Base-by-base conservation (phyloP, 1,284 basidiomycete genomes). In the Ustilago loliicola region DNA sequence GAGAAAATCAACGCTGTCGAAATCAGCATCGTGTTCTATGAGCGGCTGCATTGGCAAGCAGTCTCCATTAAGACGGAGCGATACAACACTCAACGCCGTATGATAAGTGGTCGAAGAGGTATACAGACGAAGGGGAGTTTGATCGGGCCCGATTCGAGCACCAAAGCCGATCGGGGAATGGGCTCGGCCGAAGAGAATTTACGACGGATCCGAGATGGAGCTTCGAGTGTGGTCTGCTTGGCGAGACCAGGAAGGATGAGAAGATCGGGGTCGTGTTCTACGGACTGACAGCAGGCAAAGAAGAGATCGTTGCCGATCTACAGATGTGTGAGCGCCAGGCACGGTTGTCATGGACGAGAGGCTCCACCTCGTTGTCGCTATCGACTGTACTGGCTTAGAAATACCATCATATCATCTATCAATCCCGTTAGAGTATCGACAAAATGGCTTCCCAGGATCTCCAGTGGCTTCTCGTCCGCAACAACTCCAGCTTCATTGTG, bases 401-500 rank as follows among this genome's bases (percentile, higher is more conserved):
- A 67, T 62, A 77, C 69, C 69, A 72, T 77, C 68, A 59, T 64
- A 60, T 61, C 57, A 52, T 52, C 47, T 32, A 60, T 38, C 48
- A 1, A 64, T 23, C 40, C 58, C 56, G 32, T 32, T 42, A 36
- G 55, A 61, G 45, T 40, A 25, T 50, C 48, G 48, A 40, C 54
- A 80, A 68, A 67, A 82, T 82, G 80, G 72, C 77, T 69, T 77
- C 76, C 54, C 83, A 85, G 77, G 84, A 85, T 68, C 82, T 85
- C 63, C 81, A 85, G 81, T 85, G 83, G 83, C 82, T 85, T 60
- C 80, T 86, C 54, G 64, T 79, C 61, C 78, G 84, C 66, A 80
- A 80, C 75, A 77, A 72, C 67, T 79, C 79, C 55, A 76, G 77
- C 77, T 83, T 74, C 83, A 70, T 85, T 61, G 82, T 86, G 51